Evolutionary conservation across 2,329 filamentous ascomycete species (phyloP).

Genomic region (Colletotrichum sp.): DNA sequence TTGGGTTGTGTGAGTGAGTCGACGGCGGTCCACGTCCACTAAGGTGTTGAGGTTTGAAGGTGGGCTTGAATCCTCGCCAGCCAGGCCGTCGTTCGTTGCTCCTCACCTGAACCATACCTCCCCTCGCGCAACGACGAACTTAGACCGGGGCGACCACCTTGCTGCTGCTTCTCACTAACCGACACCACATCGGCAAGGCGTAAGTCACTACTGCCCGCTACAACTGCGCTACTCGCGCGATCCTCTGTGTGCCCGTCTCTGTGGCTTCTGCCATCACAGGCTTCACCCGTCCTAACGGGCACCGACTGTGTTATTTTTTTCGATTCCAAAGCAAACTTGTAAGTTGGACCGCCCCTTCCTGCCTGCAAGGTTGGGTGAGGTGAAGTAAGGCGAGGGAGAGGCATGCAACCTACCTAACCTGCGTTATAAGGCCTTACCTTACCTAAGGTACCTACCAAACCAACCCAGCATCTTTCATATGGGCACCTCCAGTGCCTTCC

Average conservation of each 20-base stretch:
- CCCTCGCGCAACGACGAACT: not conserved
- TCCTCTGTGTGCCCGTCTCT: not conserved
- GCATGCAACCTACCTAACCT: not conserved
- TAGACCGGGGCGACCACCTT: not conserved
- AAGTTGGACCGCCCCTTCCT: not conserved
- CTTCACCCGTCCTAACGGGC: not conserved
- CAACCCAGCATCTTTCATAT: not conserved
- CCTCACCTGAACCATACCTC: constrained; percentile 8
- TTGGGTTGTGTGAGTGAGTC: not conserved
- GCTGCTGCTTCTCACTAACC: not conserved
- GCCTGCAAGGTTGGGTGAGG: not conserved
- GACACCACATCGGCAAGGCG: not conserved
- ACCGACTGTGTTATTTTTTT: not conserved
- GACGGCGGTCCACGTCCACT: not conserved
- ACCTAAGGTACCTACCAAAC: too few relatives aligned
- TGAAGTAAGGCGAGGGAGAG: too few relatives aligned
- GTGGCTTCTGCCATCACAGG: constrained; percentile 5
- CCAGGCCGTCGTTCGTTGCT: not conserved
- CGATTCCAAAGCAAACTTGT: not conserved
- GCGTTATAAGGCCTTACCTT: not conserved
- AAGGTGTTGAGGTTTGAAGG: not conserved
- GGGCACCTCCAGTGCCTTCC: not conserved
- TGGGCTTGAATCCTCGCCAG: not conserved
- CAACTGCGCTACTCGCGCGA: not conserved
- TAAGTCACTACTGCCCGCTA: not conserved